Base-by-base conservation (phyloP, 768 basidiomycete species). In the Boletus subparvulus region DNA sequence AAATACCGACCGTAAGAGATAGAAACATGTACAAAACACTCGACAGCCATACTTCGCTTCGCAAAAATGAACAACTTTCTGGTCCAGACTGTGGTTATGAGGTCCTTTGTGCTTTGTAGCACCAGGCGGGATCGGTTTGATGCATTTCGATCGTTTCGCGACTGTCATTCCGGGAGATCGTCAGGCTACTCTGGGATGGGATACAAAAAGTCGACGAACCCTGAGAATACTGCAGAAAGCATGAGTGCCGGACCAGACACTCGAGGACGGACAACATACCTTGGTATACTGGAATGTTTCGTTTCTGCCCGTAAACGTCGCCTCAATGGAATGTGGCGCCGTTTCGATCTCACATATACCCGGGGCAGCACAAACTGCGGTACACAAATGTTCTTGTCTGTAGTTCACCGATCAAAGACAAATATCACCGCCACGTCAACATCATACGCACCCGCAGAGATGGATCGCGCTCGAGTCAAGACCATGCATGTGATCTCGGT, bases 281-380 rank as follows among this genome's bases (percentile, higher is more conserved):
- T 86, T 86, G 0, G 86, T 87, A 49, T 83, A 87, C 62, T 82
- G 79, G 61, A 85, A 87, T 1, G 79, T 83, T 56, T 84, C 82
- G 47, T 85, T 80, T 55, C 68, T 73, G 0, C 85, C 86, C 0
- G 78, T 79, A 59, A 86, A 87, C 0, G 83, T 85, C 6, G 83
- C 82, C 61, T 85, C 80, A 35, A 87, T 78, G 0, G 83, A 80
- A 50, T 81, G 78, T 0, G 85, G 85, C 0, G 77, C 73, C 0
- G 79, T 83, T 50, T 85, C 78, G 14, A 86, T 85, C 45, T 84
- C 75, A 53, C 85, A 87, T 19, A 79, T 80, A 4, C 86, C 85
- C 1, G 64, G 61, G 0, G 76, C 71, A 17, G 69, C 59, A 55
- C 85, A 87, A 3, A 71, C 39, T 0, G 73, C 65, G 14, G 62